phyloP scores from a whole-genome alignment of 2,329 filamentous ascomycete species.

The Orbilia ellipsospora region DNA sequence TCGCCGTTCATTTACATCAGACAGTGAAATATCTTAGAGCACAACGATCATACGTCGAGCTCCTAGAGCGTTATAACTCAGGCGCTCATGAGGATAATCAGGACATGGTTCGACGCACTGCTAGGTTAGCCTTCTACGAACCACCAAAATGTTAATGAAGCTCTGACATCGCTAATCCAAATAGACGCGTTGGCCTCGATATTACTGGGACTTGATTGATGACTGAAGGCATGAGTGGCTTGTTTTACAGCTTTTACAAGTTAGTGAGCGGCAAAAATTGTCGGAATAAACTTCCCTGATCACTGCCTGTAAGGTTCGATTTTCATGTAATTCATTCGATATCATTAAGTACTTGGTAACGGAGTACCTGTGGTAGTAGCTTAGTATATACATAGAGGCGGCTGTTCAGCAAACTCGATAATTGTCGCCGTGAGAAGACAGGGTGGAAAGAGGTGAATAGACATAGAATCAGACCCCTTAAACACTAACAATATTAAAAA shows the following conservation, averaged over 20 bases:
- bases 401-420: too few relatives aligned
- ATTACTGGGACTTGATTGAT: constrained; percentile 9
- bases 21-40: constrained; percentile 81
- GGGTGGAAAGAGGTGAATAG: too few relatives aligned
- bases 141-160: neutral
- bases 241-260: neutral
- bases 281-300: neutral
- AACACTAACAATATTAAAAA: neutral
- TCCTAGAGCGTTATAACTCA: constrained; percentile 93
- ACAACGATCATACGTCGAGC: constrained; percentile 82
- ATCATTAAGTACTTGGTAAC: too few relatives aligned
- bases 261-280: neutral
- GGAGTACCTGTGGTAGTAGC: too few relatives aligned
- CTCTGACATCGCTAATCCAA: neutral
- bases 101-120: constrained; percentile 84
- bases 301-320: too few relatives aligned
- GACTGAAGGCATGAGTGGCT: neutral
- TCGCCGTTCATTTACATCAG: constrained; percentile 68
- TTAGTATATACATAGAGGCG: too few relatives aligned
- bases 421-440: too few relatives aligned
- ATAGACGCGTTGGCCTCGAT: constrained; percentile 43
- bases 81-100: constrained; percentile 88
- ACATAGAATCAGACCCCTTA: neutral
- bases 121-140: constrained; percentile 70
- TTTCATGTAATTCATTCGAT: too few relatives aligned